A percentile compares a stretch with the other conserved stretches of the same genome.
These are phyloP conservation scores for Lactarius quietus DNA, from an alignment of 768 basidiomycete species.

Conservation along the genomic window DNA sequence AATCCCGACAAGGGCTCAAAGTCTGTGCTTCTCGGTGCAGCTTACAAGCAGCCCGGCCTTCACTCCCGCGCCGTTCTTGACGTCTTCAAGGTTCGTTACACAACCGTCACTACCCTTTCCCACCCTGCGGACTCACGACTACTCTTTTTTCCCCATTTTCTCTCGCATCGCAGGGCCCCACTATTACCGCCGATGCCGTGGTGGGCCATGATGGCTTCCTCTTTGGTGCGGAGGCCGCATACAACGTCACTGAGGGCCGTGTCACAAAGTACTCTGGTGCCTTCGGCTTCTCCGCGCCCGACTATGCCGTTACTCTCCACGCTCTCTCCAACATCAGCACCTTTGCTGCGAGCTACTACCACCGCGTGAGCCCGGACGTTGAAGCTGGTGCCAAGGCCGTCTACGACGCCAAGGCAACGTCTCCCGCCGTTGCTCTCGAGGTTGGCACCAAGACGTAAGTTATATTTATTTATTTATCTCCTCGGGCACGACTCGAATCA, in stretches of 20 bases:
- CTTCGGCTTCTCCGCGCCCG: slow-evolving; percentile 91
- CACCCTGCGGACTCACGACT: not conserved
- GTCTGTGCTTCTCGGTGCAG: slow-evolving; percentile 74
- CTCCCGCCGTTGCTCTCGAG: slow-evolving; percentile 83
- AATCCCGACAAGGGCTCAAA: slow-evolving; percentile 85
- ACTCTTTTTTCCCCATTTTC: not conserved
- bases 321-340: slow-evolving; percentile 91
- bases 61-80: slow-evolving; percentile 91
- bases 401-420: slow-evolving; percentile 90
- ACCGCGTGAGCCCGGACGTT: slow-evolving; percentile 86
- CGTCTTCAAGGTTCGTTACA: slow-evolving; percentile 78
- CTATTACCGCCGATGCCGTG: slow-evolving; percentile 94
- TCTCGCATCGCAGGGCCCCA: slow-evolving; percentile 70
- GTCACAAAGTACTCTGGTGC: slow-evolving; percentile 91
- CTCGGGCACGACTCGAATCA: not conserved
- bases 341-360: slow-evolving; percentile 97
- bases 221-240: slow-evolving; percentile 91
- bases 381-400: slow-evolving; percentile 96
- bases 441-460: slow-evolving; percentile 93
- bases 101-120: not conserved
- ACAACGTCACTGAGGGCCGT: slow-evolving; percentile 93
- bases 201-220: slow-evolving; percentile 97
- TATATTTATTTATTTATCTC: not conserved
- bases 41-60: slow-evolving; percentile 95
- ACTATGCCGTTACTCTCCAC: slow-evolving; percentile 93